Percentiles rank a stretch among this genome's conserved stretches.
These are phyloP conservation scores for Eutrema heterophyllum DNA, from an alignment of 345 rosid species.

Conservation along the genomic window DNA sequence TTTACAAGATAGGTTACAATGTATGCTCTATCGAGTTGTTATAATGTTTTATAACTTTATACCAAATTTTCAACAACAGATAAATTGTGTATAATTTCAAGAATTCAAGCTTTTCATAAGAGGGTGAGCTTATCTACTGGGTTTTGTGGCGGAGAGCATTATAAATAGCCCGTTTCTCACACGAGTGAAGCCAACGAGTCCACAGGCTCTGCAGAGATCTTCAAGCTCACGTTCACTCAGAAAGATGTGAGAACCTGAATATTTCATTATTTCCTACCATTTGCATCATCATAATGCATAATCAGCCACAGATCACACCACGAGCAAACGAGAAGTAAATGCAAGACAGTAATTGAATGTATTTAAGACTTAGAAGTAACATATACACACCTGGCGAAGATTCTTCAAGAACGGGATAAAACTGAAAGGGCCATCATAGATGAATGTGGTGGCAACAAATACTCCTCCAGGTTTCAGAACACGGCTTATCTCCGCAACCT, in stretches of 20 bases:
- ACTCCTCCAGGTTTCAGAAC: slow-evolving; percentile 84
- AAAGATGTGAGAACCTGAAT: slow-evolving; percentile 49
- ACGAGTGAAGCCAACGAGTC: slow-evolving; percentile 53
- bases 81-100: not conserved
- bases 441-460: slow-evolving; percentile 68
- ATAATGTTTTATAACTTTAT: not conserved
- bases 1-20: not conserved
- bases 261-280: slow-evolving; percentile 42
- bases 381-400: slow-evolving; percentile 49
- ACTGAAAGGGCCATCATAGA: slow-evolving; percentile 56
- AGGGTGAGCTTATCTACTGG: slow-evolving; percentile 32
- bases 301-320: not conserved
- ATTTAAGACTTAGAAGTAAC: not conserved
- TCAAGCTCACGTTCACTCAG: slow-evolving; percentile 65
- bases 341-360: not conserved
- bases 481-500: slow-evolving; percentile 89
- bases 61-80: not conserved
- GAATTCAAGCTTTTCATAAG: not conserved
- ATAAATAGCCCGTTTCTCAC: slow-evolving; percentile 55
- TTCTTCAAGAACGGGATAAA: slow-evolving; percentile 46
- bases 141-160: slow-evolving; percentile 77
- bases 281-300: not conserved
- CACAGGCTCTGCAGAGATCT: slow-evolving; percentile 78
- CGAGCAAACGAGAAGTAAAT: not conserved
- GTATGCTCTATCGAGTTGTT: not conserved